Conservation (phyloP, 768 basidiomycete species). For the Boletus rufocinnamomeus region DNA sequence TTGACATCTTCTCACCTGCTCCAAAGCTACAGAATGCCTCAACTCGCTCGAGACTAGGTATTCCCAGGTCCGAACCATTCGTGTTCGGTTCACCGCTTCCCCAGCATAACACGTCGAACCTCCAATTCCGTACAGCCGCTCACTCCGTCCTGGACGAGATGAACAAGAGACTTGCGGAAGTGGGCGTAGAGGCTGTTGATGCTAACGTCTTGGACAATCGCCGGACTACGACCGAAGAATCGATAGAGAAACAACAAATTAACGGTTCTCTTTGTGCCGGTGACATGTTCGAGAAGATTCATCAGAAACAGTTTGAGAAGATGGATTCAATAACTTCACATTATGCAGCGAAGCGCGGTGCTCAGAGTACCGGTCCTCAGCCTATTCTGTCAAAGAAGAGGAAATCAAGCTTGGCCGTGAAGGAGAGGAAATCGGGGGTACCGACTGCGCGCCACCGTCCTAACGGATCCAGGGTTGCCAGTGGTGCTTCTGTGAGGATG, state of each 20-base stretch:
- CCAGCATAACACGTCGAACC: conserved; percentile 59
- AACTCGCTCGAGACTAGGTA: conserved; percentile 23
- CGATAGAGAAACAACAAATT: conserved; percentile 13
- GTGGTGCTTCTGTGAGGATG: conserved; percentile 29
- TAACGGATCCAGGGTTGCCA: conserved; percentile 28
- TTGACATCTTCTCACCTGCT: conserved; percentile 46
- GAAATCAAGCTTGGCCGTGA: conserved; percentile 53
- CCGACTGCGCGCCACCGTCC: conserved; percentile 22
- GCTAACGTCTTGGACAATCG: conserved; percentile 45
- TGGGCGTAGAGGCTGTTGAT: conserved; percentile 53
- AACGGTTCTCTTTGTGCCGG: conserved; percentile 31
- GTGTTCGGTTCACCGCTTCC: conserved; percentile 78
- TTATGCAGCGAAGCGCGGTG: conserved; percentile 46
- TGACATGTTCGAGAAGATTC: conserved; percentile 55
- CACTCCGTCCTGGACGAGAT: conserved; percentile 79
- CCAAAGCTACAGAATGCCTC: conserved; percentile 25
- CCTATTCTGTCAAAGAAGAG: conserved; percentile 40
- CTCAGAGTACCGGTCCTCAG: conserved; percentile 22
- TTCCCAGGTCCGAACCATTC: conserved; percentile 50
- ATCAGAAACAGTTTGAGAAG: conserved; percentile 66
- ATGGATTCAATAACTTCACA: conserved; percentile 75
- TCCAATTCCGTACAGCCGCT: conserved; percentile 66
- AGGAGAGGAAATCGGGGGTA: conserved; percentile 27
- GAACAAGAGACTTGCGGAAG: conserved; percentile 66
- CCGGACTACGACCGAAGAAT: conserved; percentile 8